A percentile compares a stretch with the other conserved stretches of the same genome.
phyloP scores from a whole-genome alignment of 257 asterid genomes.

The Scutellaria minor region DNA sequence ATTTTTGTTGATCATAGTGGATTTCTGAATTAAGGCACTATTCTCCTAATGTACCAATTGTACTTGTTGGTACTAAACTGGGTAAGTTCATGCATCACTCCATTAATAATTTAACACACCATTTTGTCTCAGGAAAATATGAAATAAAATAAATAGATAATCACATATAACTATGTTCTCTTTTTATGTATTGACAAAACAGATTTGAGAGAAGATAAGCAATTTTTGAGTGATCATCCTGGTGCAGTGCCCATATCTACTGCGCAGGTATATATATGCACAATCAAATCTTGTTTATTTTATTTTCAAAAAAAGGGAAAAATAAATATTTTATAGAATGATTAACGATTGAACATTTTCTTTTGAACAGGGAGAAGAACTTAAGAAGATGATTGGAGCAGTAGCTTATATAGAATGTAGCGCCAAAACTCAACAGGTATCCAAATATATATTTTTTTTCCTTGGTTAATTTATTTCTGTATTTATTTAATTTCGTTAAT shows the following conservation, averaged over 20 bases:
- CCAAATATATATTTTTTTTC: neutral
- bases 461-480: neutral
- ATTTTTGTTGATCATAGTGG: constrained; percentile 58
- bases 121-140: neutral
- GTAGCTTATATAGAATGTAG: constrained; percentile 87
- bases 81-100: constrained; percentile 47
- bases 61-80: constrained; percentile 85
- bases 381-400: constrained; percentile 81
- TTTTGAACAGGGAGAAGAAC: constrained; percentile 72
- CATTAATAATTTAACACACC: neutral
- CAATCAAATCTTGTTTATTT: neutral
- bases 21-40: constrained; percentile 76
- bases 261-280: constrained; percentile 58
- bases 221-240: constrained; percentile 74
- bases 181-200: neutral
- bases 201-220: constrained; percentile 88
- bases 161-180: neutral
- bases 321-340: no score
- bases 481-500: neutral
- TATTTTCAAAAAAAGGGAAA: neutral
- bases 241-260: constrained; percentile 67
- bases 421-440: constrained; percentile 91
- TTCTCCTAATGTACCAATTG: constrained; percentile 75
- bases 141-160: neutral
- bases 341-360: neutral